Percentiles rank a stretch among this genome's conserved stretches.
Conservation (phyloP, 768 basidiomycete species). For the Leccinellum rugosiceps region DNA sequence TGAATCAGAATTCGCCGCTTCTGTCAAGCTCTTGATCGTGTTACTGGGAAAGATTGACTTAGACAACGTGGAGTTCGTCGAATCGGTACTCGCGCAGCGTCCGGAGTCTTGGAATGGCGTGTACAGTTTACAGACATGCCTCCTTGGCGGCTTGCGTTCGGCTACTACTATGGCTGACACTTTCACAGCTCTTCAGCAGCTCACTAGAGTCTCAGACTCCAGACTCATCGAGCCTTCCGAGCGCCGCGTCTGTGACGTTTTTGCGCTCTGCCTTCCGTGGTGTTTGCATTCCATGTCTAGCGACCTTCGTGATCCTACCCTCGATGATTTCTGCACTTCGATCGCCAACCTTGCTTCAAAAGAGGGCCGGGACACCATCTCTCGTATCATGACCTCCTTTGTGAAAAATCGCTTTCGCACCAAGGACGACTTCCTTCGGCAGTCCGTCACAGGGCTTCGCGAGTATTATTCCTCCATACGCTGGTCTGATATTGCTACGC, state of each 20-base stretch:
- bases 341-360: constrained; percentile 68
- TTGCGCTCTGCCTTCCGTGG: constrained; percentile 82
- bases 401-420: constrained; percentile 85
- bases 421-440: constrained; percentile 89
- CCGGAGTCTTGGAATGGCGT: constrained; percentile 71
- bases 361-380: constrained; percentile 75
- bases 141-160: constrained; percentile 79
- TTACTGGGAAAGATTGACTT: constrained; percentile 70
- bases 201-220: constrained; percentile 58
- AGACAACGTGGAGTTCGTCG: constrained; percentile 61
- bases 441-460: constrained; percentile 79
- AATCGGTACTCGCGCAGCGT: constrained; percentile 63
- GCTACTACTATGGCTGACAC: constrained; percentile 64
- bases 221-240: constrained; percentile 69
- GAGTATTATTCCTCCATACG: constrained; percentile 77
- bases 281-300: constrained; percentile 76
- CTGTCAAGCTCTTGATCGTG: constrained; percentile 59
- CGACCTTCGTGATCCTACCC: constrained; percentile 53
- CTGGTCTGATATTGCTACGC: constrained; percentile 79
- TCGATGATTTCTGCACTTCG: constrained; percentile 70
- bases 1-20: constrained; percentile 73
- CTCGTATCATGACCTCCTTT: constrained; percentile 87
- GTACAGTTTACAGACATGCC: constrained; percentile 61
- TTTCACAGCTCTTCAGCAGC: constrained; percentile 60
- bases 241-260: constrained; percentile 76